Percentiles rank a stretch among this genome's conserved stretches.
These are phyloP conservation scores for Serendipita sp. DNA, from an alignment of 768 basidiomycete genomes.

Conservation along the genomic window DNA sequence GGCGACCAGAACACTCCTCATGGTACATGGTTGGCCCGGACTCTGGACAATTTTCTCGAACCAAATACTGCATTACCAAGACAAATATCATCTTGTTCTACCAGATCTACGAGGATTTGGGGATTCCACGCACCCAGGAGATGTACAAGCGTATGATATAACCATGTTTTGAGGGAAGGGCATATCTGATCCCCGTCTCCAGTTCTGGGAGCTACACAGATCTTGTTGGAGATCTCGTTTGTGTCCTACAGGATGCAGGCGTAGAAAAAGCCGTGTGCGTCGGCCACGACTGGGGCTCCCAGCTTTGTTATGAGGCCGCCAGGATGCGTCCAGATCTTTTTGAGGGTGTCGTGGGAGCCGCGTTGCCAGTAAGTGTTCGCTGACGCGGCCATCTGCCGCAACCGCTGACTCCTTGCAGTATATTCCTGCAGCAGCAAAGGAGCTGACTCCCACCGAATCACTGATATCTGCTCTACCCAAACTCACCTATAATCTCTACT, in stretches of 20 bases:
- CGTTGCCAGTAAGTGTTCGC: slow-evolving; percentile 42
- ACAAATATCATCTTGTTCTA: slow-evolving; percentile 43
- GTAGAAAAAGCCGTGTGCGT: slow-evolving; percentile 39
- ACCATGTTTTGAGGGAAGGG: not conserved
- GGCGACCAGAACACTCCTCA: slow-evolving; percentile 33
- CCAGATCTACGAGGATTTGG: slow-evolving; percentile 60
- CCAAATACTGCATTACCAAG: slow-evolving; percentile 36
- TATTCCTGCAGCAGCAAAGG: slow-evolving; percentile 30
- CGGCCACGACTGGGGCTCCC: slow-evolving; percentile 70
- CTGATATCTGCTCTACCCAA: slow-evolving; percentile 30
- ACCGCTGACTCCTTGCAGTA: slow-evolving; percentile 29
- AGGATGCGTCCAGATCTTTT: slow-evolving; percentile 51
- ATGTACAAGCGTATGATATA: slow-evolving; percentile 36
- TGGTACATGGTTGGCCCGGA: slow-evolving; percentile 70
- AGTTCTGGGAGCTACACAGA: slow-evolving; percentile 31
- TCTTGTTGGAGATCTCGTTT: slow-evolving; percentile 43
- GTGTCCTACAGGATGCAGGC: slow-evolving; percentile 38
- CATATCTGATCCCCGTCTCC: not conserved
- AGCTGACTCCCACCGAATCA: slow-evolving; percentile 30
- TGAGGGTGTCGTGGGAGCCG: slow-evolving; percentile 37
- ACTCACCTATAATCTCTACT: slow-evolving; percentile 45
- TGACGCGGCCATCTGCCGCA: not conserved
- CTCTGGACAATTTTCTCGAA: slow-evolving; percentile 61
- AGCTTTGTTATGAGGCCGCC: slow-evolving; percentile 46
- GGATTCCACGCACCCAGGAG: slow-evolving; percentile 46